Base-by-base conservation (phyloP, 2,329 filamentous ascomycete genomes). In the Penicillium sumatraense region DNA sequence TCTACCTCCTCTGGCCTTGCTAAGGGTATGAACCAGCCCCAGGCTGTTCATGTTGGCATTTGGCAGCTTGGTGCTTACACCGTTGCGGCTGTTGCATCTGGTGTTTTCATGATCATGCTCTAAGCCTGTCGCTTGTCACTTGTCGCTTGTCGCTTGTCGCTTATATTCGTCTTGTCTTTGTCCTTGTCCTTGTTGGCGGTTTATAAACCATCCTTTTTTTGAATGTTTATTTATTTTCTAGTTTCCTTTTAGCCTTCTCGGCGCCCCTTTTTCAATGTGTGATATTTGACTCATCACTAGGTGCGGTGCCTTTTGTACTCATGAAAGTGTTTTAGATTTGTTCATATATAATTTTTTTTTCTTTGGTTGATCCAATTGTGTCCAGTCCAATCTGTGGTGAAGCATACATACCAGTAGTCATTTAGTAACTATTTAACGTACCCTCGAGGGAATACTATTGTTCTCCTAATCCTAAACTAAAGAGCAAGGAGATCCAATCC, bases 51-150 rank as follows among this genome's bases (percentile, higher is more conserved):
- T 56, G 64, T 80, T 54, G 76, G 76, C 38, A 54, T 66, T 41
- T 63, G 76, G 66, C 73, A 78, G 55, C 58, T 80, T 45, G 77
- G 72, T 51, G 74, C 71, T 13, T 81, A 80, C 64, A 51, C 78
- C n/a, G 60, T 77, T 42, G 70, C 72, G 49, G 78, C 78, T 36
- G 53, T 77, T 40, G 62, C 77, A 38, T 74, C 77, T 51, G 79
- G 78, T 57, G 69, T 69, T 49, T 76, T 75, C 54, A 80, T 81
- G 77, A 71, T 81, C 59, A 61, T 80, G 62, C 68, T 81, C 68
- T 81, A 79, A 68, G 53, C 42, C 27, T 51, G 27, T 44, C n/a
- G n/a, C n/a, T n/a, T n/a, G n/a, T n/a, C n/a, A n/a, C n/a, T n/a
- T n/a, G n/a, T n/a, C n/a, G n/a, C n/a, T n/a, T n/a, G n/a, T n/a